These are phyloP conservation scores for Skeletonema menzelii DNA, from an alignment of 108 stramenopile genomes.

Conservation along the genomic window DNA sequence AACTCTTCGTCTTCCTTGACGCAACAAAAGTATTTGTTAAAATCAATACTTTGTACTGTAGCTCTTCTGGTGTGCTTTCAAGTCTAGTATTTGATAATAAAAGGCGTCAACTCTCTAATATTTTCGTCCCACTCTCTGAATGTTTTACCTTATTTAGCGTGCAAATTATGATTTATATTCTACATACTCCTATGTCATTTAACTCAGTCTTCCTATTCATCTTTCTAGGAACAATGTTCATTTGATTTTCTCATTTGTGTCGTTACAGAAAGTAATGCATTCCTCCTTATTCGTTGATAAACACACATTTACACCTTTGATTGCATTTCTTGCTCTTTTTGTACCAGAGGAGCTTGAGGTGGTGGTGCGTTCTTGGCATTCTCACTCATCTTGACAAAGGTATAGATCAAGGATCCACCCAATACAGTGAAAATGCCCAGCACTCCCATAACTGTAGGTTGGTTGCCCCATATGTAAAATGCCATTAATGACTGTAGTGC, in stretches of 20 bases:
- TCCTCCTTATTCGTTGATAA: no score
- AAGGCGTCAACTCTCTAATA: neutral
- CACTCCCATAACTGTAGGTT: constrained; percentile 78
- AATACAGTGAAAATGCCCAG: constrained; percentile 84
- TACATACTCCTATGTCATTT: neutral
- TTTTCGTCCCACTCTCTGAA: no score
- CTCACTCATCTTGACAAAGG: constrained; percentile 83
- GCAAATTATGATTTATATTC: neutral
- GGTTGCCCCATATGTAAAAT: constrained; percentile 93
- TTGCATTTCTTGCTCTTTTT: constrained; percentile 18
- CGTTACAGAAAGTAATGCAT: no score
- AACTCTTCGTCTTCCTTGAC: neutral
- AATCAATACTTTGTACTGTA: neutral
- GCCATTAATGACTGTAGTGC: constrained; percentile 91
- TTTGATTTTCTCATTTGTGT: no score
- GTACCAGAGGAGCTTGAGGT: neutral
- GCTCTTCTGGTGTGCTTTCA: neutral
- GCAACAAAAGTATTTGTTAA: neutral
- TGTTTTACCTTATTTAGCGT: no score
- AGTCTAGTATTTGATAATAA: neutral
- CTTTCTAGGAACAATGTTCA: no score
- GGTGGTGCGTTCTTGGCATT: constrained; percentile 13
- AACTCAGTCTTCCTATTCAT: no score
- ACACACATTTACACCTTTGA: constrained; percentile 16
- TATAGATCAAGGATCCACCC: constrained; percentile 83